Conservation (phyloP, 2,329 filamentous ascomycete genomes). For the Cytospora piceicola region DNA sequence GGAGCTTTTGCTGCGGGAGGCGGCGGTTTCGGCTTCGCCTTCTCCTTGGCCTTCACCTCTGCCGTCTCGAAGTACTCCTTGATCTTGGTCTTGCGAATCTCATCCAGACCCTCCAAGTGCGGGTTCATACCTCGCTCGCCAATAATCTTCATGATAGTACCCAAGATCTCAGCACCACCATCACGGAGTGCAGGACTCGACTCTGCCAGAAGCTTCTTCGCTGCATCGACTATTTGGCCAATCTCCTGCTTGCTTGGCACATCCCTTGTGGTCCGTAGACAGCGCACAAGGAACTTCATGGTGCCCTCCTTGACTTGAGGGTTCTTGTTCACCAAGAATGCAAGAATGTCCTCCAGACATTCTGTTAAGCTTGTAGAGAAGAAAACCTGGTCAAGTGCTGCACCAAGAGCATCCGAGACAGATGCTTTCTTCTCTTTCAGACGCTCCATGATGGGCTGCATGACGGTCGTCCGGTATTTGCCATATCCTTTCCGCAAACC, state of each 20-base stretch:
- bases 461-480: conserved; percentile 79
- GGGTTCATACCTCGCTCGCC: conserved; percentile 94
- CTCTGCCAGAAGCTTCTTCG: conserved; percentile 88
- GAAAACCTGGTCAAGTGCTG: conserved; percentile 76
- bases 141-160: conserved; percentile 98
- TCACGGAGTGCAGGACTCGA: conserved; percentile 84
- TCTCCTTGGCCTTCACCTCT: conserved; percentile 86
- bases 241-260: conserved; percentile 86
- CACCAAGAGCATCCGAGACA: conserved; percentile 85
- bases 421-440: conserved; percentile 95
- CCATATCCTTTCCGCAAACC: conserved; percentile 77
- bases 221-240: conserved; percentile 80
- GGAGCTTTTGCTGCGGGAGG: conserved; percentile 58
- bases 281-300: conserved; percentile 89
- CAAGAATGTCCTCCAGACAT: conserved; percentile 85
- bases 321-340: conserved; percentile 91
- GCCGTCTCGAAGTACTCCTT: conserved; percentile 88
- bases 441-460: conserved; percentile 90
- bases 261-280: conserved; percentile 78
- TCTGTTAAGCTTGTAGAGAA: conserved; percentile 73
- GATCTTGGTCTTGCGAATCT: conserved; percentile 93
- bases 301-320: conserved; percentile 97
- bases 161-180: conserved; percentile 88
- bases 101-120: conserved; percentile 88
- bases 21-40: conserved; percentile 63